These are phyloP conservation scores for Plasmodium vinckei DNA, from an alignment of 169 alveolate species.

Conservation along the genomic window DNA sequence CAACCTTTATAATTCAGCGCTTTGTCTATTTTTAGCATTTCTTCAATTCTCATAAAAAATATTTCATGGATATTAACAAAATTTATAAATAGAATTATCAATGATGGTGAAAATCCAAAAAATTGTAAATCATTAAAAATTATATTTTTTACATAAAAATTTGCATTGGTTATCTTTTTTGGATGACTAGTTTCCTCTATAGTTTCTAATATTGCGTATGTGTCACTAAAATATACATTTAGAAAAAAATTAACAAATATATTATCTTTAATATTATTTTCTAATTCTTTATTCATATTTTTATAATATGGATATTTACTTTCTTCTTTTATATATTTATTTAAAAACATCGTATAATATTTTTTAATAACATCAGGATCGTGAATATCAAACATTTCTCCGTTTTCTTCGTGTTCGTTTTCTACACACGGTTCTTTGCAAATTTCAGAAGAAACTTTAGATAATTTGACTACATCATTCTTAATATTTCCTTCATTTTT, in stretches of 20 bases:
- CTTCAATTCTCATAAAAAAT: slow-evolving; percentile 17
- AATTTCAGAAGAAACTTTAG: not conserved
- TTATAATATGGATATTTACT: not conserved
- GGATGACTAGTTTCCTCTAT: slow-evolving; percentile 10
- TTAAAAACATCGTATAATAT: slow-evolving; percentile 43
- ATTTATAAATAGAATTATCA: slow-evolving; percentile 35
- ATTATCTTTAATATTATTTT: slow-evolving; percentile 23
- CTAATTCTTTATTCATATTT: slow-evolving; percentile 14
- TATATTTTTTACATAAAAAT: slow-evolving; percentile 36
- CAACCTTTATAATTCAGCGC: slow-evolving; percentile 6
- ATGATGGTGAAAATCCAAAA: slow-evolving; percentile 51
- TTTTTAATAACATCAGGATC: slow-evolving; percentile 3
- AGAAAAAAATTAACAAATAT: slow-evolving; percentile 57
- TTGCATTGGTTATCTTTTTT: not conserved
- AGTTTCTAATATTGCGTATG: slow-evolving; percentile 43
- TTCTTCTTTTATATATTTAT: slow-evolving; percentile 32
- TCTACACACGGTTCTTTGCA: not conserved
- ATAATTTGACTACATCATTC: not conserved
- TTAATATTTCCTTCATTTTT: not conserved
- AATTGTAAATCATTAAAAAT: slow-evolving; percentile 54
- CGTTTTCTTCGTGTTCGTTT: not conserved
- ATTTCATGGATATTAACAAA: slow-evolving; percentile 34
- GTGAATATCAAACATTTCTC: too few relatives aligned
- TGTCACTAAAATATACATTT: slow-evolving; percentile 55
- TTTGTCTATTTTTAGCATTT: slow-evolving; percentile 16